Conservation (phyloP, 1,139 yeast genomes). For the Candida sojae region DNA sequence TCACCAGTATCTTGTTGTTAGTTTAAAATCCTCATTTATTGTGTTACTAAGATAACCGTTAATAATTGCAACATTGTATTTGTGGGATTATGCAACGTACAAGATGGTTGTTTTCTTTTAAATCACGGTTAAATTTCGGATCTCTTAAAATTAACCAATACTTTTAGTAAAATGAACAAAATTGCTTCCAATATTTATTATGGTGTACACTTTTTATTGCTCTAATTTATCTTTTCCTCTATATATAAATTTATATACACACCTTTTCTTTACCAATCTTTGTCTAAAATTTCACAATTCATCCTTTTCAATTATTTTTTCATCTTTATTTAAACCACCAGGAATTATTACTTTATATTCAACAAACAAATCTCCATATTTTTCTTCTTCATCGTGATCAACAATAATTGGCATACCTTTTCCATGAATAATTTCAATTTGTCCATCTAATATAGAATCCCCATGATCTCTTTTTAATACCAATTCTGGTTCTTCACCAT, state of each 20-base stretch:
- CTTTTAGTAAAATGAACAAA: no score
- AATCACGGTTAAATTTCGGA: no score
- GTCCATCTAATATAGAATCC: conserved; percentile 58
- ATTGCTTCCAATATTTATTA: no score
- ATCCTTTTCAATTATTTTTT: conserved; percentile 8
- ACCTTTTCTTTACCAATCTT: background rate
- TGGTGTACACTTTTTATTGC: no score
- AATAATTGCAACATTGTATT: no score
- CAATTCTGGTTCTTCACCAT: conserved; percentile 21
- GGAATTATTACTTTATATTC: conserved; percentile 64
- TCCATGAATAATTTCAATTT: conserved; percentile 66
- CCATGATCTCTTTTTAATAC: conserved; percentile 53
- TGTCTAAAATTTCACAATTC: conserved; percentile 7
- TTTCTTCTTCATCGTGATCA: conserved; percentile 38
- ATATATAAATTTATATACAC: background rate
- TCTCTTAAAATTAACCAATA: no score
- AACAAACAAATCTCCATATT: conserved; percentile 74
- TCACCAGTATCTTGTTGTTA: no score
- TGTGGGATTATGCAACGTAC: no score
- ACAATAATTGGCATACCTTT: conserved; percentile 78
- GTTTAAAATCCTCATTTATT: no score
- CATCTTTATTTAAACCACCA: conserved; percentile 19
- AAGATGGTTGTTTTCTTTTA: no score
- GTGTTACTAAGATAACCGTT: no score
- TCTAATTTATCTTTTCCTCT: background rate